Conservation (phyloP, 2,329 filamentous ascomycete species). For the Colletotrichum orchidophilum region DNA sequence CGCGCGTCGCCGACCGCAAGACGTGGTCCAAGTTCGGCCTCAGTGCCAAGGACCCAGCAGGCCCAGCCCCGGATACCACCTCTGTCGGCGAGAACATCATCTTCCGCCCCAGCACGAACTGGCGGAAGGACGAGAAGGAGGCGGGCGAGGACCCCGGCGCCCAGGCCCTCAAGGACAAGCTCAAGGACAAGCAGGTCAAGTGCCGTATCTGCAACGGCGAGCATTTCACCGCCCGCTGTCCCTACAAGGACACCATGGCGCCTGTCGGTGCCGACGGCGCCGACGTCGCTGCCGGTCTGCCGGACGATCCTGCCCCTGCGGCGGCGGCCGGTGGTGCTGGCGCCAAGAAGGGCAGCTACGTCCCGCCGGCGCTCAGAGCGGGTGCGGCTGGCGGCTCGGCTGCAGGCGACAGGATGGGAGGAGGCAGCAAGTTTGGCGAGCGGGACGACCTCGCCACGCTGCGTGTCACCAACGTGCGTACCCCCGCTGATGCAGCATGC, state of each 20-base stretch:
- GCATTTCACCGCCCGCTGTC: conserved; percentile 99
- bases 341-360: conserved; percentile 84
- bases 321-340: conserved; percentile 51
- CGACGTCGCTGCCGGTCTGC: conserved; percentile 65
- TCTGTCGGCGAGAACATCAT: conserved; percentile 97
- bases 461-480: conserved; percentile 93
- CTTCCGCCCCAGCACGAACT: conserved; percentile 92
- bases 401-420: conserved; percentile 84
- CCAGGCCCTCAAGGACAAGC: conserved; percentile 79
- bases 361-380: conserved; percentile 91
- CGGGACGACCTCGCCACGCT: conserved; percentile 96
- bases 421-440: conserved; percentile 85
- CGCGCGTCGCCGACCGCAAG: conserved; percentile 93
- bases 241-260: conserved; percentile 99
- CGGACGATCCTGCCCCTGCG: conserved; percentile 52
- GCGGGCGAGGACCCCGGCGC: conserved; percentile 79
- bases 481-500: not conserved
- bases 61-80: conserved; percentile 89
- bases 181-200: conserved; percentile 99
- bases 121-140: conserved; percentile 88
- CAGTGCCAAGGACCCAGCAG: conserved; percentile 84
- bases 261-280: conserved; percentile 72
- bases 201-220: conserved; percentile 98
- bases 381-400: conserved; percentile 63
- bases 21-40: conserved; percentile 92